Percentiles rank a stretch among this genome's conserved stretches.
These are phyloP conservation scores for Fraxinus latifolia DNA, from an alignment of 305 asterid species.

Conservation along the genomic window DNA sequence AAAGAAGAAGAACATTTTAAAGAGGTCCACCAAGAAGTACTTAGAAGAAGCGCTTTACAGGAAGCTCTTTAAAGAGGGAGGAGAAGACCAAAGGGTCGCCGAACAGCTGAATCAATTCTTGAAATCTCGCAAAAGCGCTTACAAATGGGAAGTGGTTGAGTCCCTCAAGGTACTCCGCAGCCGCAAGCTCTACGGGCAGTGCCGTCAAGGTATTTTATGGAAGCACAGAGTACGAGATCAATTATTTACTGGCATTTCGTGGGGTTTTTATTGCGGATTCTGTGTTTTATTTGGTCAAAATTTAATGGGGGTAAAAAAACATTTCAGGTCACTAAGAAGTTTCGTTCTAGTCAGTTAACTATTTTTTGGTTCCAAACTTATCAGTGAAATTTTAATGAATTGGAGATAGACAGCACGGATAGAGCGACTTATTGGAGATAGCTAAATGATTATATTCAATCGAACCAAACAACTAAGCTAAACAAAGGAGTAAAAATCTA, in stretches of 20 bases:
- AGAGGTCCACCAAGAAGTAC: conserved; percentile 66
- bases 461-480: neutral
- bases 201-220: conserved; percentile 62
- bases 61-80: conserved; percentile 66
- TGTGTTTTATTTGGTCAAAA: neutral
- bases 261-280: neutral
- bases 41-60: conserved; percentile 76
- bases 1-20: conserved; percentile 46
- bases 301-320: neutral
- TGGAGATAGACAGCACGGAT: neutral
- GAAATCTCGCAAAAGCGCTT: conserved; percentile 63
- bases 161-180: conserved; percentile 69
- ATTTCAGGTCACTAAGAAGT: neutral
- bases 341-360: neutral
- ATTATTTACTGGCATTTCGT: neutral
- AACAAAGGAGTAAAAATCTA: no score
- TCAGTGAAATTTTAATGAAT: neutral
- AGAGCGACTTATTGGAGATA: no score
- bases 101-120: conserved; percentile 59
- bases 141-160: conserved; percentile 88
- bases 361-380: neutral
- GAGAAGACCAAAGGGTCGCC: conserved; percentile 53
- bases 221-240: neutral
- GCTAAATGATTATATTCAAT: neutral
- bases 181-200: conserved; percentile 61